Base-by-base conservation (phyloP, 768 basidiomycete genomes). In the Mrakia hoshinonis region DNA sequence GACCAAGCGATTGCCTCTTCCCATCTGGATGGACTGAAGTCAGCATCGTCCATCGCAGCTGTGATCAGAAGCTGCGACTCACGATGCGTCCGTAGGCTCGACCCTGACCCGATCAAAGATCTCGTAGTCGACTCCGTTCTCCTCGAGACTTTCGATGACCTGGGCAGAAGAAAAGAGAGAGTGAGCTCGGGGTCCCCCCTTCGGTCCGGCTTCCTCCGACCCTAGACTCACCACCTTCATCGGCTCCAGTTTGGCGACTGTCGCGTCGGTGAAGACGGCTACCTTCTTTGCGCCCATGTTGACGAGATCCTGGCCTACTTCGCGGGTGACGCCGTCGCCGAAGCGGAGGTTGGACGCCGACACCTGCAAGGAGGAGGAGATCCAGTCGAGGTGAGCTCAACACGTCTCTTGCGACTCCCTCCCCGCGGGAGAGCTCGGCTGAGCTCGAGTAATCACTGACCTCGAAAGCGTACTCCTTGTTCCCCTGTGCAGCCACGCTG, bases 181-280 rank as follows among this genome's bases (percentile, higher is more conserved):
- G 24, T 26, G 55, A 38, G 49, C 36, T 43, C 34, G 67, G 36
- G 47, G 12, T 31, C 46, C 51, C n/a, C 13, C 43, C 34, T 15
- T 31, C 29, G 31, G 47, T 43, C 36, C 12, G 18, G 64, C 31
- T 34, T 38, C 15, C 3, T 18, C 26, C 29, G 13, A 31, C 2
- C 20, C 31, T n/a, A n/a, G 47, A 80, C 87, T 73, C 74, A 92
- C 92, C 71, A 85, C 85, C 78, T 88, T 85, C 86, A 95, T 89
- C 4, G 93, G 90, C 65, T 81, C 84, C 66, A 97, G 83, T 74
- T 89, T 87, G 54, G 86, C 87, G 29, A 98, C 84, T 69, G 88
- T 90, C 15, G 87, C 86, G 76, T 98, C 95, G 4, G 95, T 97
- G 78, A 94, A 95, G 26, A 98, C 90, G 22, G 85, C 95, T 74